These are phyloP conservation scores for Linnemannia schmuckeri DNA, from an alignment of 192 early-diverging fungal species.

Conservation along the genomic window DNA sequence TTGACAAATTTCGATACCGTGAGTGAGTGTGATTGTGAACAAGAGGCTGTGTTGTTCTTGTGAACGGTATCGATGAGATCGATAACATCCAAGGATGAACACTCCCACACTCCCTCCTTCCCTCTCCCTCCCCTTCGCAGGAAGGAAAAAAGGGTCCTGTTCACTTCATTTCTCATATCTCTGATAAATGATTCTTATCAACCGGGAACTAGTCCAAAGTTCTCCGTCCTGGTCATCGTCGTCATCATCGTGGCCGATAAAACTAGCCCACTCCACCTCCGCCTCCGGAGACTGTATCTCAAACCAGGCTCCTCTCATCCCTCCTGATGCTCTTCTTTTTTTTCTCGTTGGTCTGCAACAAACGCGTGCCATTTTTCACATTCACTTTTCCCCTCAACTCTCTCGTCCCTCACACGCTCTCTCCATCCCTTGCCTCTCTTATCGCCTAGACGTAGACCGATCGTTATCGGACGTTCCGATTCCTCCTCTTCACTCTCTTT, in stretches of 20 bases:
- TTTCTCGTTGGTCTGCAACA: not conserved
- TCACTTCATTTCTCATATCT: not conserved
- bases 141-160: not conserved
- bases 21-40: not conserved
- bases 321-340: not conserved
- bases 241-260: not conserved
- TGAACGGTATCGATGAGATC: not conserved
- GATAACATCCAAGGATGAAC: not conserved
- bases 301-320: not conserved
- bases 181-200: not conserved
- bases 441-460: not conserved
- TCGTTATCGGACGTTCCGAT: slow-evolving; percentile 7
- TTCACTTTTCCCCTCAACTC: not conserved
- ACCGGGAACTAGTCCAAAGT: not conserved
- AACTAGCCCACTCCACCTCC: not conserved
- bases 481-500: not conserved
- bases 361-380: slow-evolving; percentile 4
- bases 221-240: not conserved
- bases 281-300: not conserved
- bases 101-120: no score
- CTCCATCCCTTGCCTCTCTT: not conserved
- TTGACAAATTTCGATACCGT: not conserved
- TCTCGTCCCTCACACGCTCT: not conserved
- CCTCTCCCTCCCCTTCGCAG: no score
- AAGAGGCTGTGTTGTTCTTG: not conserved